phyloP scores from a whole-genome alignment of 257 asterid genomes.

The Orobanche coerulescens region DNA sequence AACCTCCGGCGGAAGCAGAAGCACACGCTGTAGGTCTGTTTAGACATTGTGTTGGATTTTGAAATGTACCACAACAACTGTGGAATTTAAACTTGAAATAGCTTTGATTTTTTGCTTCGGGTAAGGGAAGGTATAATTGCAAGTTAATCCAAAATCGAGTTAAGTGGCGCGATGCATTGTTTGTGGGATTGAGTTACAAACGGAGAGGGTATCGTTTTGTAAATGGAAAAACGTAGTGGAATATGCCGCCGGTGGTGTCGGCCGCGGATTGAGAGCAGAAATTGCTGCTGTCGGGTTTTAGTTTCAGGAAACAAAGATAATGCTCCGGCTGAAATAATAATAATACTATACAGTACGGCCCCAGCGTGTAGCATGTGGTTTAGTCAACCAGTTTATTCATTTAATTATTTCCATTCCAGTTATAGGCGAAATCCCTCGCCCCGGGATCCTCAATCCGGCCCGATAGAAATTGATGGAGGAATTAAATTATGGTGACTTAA shows the following conservation, averaged over 20 bases:
- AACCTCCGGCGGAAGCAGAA: conserved; percentile 47
- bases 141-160: background rate
- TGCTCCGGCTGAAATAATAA: background rate
- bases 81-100: background rate
- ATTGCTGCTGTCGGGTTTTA: background rate
- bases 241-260: background rate
- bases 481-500: too few species aligned
- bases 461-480: too few species aligned
- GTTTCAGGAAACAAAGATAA: too few species aligned
- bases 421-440: too few species aligned
- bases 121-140: background rate
- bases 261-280: background rate
- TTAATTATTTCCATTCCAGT: too few species aligned
- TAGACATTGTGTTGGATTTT: conserved; percentile 11
- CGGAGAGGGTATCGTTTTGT: background rate
- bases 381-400: background rate
- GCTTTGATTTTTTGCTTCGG: background rate
- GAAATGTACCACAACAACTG: background rate
- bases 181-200: background rate
- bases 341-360: background rate
- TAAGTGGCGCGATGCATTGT: background rate
- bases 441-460: too few species aligned
- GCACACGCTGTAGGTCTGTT: conserved; percentile 39
- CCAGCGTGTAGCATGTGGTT: background rate
- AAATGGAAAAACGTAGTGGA: background rate